Conservation (phyloP, 2,329 filamentous ascomycete genomes). For the Cladosporium colombiae region DNA sequence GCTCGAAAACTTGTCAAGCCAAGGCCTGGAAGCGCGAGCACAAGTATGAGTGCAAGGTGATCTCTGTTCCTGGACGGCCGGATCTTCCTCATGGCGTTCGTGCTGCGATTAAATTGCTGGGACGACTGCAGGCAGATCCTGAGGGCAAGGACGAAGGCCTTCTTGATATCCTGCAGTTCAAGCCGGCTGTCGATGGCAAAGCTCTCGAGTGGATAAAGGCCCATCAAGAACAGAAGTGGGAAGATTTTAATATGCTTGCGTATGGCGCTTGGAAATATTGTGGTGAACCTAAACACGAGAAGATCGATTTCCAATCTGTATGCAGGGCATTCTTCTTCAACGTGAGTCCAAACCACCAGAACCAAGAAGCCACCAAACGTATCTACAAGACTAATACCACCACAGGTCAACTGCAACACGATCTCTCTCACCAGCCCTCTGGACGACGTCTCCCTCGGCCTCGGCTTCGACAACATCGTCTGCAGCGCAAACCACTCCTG, state of each 20-base stretch:
- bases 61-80: conserved; percentile 43
- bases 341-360: neutral
- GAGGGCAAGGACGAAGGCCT: conserved; percentile 28
- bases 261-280: conserved; percentile 58
- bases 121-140: conserved; percentile 28
- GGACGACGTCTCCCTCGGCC: conserved; percentile 57
- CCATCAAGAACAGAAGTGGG: conserved; percentile 44
- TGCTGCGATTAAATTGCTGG: conserved; percentile 56
- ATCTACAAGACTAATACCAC: conserved; percentile 19
- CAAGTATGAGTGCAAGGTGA: conserved; percentile 60
- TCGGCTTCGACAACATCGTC: conserved; percentile 58
- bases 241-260: conserved; percentile 54
- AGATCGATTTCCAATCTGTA: conserved; percentile 27
- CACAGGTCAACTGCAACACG: conserved; percentile 58
- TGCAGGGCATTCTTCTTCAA: conserved; percentile 27
- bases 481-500: conserved; percentile 64
- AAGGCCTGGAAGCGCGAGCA: conserved; percentile 61
- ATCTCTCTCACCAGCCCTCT: conserved; percentile 58
- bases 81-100: conserved; percentile 58
- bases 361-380: neutral
- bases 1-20: conserved; percentile 61
- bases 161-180: conserved; percentile 30
- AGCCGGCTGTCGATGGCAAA: conserved; percentile 32
- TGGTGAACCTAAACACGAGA: conserved; percentile 30
- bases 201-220: conserved; percentile 53